phyloP scores from a whole-genome alignment of 305 asterid genomes.

The Fraxinus greggii region DNA sequence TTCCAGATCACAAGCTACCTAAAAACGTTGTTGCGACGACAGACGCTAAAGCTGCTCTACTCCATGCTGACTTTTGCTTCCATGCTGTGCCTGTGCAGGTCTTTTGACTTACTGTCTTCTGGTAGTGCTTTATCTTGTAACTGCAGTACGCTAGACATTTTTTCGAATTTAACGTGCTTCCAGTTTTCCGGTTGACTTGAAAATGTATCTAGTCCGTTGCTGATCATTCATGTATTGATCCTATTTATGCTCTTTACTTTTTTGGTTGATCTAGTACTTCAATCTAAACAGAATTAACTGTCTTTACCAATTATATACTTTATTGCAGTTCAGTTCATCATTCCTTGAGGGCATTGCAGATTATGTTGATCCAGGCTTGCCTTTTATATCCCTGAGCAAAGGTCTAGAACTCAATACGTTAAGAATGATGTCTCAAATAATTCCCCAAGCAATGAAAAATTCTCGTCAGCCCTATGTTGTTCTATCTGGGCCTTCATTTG shows the following conservation, averaged over 20 bases:
- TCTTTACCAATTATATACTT: slow-evolving; percentile 25
- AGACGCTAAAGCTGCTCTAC: slow-evolving; percentile 77
- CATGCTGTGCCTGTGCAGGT: slow-evolving; percentile 98
- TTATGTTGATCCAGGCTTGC: slow-evolving; percentile 72
- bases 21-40: slow-evolving; percentile 74
- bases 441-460: slow-evolving; percentile 68
- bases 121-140: slow-evolving; percentile 1
- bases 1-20: slow-evolving; percentile 70
- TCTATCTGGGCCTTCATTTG: slow-evolving; percentile 90
- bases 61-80: slow-evolving; percentile 82
- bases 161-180: background rate
- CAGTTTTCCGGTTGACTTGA: background rate
- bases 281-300: slow-evolving; percentile 13
- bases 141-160: background rate
- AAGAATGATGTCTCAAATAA: slow-evolving; percentile 89
- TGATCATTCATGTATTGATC: background rate
- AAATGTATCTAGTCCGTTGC: background rate
- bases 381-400: slow-evolving; percentile 92
- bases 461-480: slow-evolving; percentile 89
- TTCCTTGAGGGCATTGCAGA: slow-evolving; percentile 78
- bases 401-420: slow-evolving; percentile 85
- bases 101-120: slow-evolving; percentile 12
- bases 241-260: slow-evolving; percentile 9
- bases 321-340: slow-evolving; percentile 81
- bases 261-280: slow-evolving; percentile 8